Conservation (phyloP, 164 flowering plant genomes). For the Hamamelis virginiana region DNA sequence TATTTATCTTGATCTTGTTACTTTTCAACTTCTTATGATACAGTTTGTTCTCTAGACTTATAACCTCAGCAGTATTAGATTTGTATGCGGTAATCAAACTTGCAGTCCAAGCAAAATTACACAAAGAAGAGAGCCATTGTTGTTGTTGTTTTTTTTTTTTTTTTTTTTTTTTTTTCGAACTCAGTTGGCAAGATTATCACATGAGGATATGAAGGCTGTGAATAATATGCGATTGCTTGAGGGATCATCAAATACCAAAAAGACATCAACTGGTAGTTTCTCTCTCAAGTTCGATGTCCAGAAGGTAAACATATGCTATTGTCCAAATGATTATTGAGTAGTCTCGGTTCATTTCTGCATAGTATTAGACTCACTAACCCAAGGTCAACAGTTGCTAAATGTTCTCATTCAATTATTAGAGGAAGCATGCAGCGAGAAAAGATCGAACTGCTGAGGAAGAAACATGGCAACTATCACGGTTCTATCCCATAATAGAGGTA, state of each 20-base stretch:
- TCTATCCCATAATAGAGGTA: constrained; percentile 55
- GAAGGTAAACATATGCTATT: constrained; percentile 26
- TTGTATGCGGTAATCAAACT: neutral
- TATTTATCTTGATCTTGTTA: too few species aligned
- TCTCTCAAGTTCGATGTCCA: constrained; percentile 49
- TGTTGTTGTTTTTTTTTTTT: neutral
- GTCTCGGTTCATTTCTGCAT: neutral
- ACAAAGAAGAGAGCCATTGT: too few species aligned
- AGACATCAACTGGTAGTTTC: constrained; percentile 24
- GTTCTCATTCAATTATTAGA: constrained; percentile 23
- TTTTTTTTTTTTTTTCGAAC: neutral
- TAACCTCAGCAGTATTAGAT: neutral
- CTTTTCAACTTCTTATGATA: too few species aligned
- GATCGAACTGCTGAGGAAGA: constrained; percentile 48
- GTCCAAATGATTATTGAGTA: neutral
- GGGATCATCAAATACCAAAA: constrained; percentile 32
- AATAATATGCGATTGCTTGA: constrained; percentile 43
- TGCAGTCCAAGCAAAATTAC: neutral
- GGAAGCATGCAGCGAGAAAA: constrained; percentile 41
- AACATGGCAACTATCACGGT: constrained; percentile 47
- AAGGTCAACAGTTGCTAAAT: neutral
- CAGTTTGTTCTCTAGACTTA: too few species aligned
- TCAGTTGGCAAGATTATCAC: constrained; percentile 44
- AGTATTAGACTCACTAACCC: neutral
- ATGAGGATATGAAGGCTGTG: constrained; percentile 46